Base-by-base conservation (phyloP, 1,284 basidiomycete species). In the Termitomyces sp. region DNA sequence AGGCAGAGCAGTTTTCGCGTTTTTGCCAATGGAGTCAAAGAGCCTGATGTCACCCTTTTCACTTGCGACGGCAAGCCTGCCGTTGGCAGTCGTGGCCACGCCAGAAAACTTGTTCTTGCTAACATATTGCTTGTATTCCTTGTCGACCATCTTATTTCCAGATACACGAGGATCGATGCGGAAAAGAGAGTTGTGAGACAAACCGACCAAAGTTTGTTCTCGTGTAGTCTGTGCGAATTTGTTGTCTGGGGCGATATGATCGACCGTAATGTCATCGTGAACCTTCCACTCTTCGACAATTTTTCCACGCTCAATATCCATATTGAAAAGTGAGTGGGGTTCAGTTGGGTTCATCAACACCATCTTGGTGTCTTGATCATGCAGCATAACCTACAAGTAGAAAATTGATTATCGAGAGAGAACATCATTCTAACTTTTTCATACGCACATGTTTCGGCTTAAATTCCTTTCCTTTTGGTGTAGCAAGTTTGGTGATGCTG, bases 221-320 rank as follows among this genome's bases (percentile, higher is more conserved):
- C 81, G 81, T 33, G 95, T 96, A 67, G 88, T 97, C 63, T 92
- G 94, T 3, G 97, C 94, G 64, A 93, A 97, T 72, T 99, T 99
- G 72, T 81, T 87, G 62, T 93, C 87, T 3, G 97, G 95, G 1
- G 96, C 83, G 64, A 99, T 91, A 66, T 96, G 88, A 66, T 87
- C 80, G 54, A 98, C 91, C 13, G 79, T 77, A 53, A 98, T 79
- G 62, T 89, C 79, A 46, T 97, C 93, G 65, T 95, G 88, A 14
- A 99, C 86, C 68, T 95, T 96, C 95, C 94, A 98, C 69, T 99
- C 96, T 65, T 99, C 97, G 7, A 99, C 93, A 38, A 99, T 87
- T 73, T 98, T 97, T 46, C 94, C 97, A 41, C 88, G 87, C 69
- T 96, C 93, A 57, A 99, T 83, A 69, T 99, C 97, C 81, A 99